Conservation (phyloP, 768 basidiomycete genomes). For the Phylloporus rhodoxanthus region DNA sequence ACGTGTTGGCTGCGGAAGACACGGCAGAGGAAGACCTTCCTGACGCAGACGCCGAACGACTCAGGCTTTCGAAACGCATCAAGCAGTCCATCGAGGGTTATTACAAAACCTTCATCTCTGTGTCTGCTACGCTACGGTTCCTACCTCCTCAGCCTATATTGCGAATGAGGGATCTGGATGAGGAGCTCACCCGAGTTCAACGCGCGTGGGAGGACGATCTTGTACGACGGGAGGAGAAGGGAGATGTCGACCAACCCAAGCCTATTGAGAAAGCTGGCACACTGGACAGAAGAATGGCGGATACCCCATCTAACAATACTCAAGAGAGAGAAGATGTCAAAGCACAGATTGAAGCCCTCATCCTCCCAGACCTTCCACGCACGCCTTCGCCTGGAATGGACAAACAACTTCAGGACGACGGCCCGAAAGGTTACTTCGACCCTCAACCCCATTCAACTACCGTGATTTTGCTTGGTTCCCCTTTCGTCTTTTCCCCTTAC, state of each 20-base stretch:
- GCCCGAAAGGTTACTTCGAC: conserved; percentile 41
- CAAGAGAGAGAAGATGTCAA: conserved; percentile 48
- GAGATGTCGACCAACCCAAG: conserved; percentile 17
- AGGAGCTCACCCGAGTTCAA: conserved; percentile 62
- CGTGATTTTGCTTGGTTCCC: conserved; percentile 26
- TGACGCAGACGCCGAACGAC: conserved; percentile 67
- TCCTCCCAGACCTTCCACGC: conserved; percentile 31
- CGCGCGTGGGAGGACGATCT: conserved; percentile 85
- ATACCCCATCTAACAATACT: conserved; percentile 6
- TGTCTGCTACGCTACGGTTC: conserved; percentile 87
- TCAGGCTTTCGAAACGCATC: conserved; percentile 69
- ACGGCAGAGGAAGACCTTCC: conserved; percentile 45
- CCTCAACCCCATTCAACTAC: conserved; percentile 28
- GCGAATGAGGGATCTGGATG: conserved; percentile 85
- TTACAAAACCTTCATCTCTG: conserved; percentile 81
- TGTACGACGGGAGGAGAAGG: conserved; percentile 66
- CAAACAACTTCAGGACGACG: conserved; percentile 26
- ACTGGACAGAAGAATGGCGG: conserved; percentile 20
- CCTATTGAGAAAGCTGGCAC: conserved; percentile 15
- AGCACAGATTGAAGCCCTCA: conserved; percentile 58
- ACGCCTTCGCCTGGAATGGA: conserved; percentile 36
- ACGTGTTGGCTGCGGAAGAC: conserved; percentile 21
- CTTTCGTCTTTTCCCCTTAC: conserved; percentile 30
- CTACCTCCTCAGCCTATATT: conserved; percentile 86
- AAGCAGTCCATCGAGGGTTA: conserved; percentile 82